phyloP scores from a whole-genome alignment of 371 early-diverging fungal genomes.

The Rhizomucor miehei region DNA sequence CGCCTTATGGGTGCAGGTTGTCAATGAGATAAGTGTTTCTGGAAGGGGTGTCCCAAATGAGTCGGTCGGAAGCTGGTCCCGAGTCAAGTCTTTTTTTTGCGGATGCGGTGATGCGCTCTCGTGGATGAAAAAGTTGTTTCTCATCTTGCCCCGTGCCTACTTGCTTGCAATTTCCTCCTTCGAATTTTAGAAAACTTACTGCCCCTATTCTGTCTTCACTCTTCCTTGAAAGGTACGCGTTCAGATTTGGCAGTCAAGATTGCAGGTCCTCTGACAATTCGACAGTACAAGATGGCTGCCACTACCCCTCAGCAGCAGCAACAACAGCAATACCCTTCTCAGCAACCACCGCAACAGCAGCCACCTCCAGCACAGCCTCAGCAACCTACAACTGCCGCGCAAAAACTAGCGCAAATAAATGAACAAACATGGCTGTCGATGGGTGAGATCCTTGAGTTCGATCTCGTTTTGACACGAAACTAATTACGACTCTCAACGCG shows the following conservation, averaged over 20 bases:
- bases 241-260: too few relatives aligned
- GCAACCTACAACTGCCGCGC: conserved; percentile 35
- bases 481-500: neutral
- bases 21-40: too few relatives aligned
- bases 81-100: conserved; percentile 2
- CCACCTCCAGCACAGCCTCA: conserved; percentile 1
- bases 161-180: too few relatives aligned
- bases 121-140: too few relatives aligned
- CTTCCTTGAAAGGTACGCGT: too few relatives aligned
- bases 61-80: conserved; percentile 2
- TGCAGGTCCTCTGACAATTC: neutral
- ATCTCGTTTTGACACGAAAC: neutral
- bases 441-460: conserved; percentile 35
- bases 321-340: conserved; percentile 14
- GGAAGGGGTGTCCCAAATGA: too few relatives aligned
- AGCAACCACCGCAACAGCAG: conserved; percentile 9
- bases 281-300: conserved; percentile 20
- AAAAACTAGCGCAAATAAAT: conserved; percentile 59
- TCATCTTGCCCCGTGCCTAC: too few relatives aligned
- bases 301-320: conserved; percentile 22
- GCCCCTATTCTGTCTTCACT: too few relatives aligned
- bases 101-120: neutral
- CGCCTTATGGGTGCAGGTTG: too few relatives aligned
- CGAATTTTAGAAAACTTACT: too few relatives aligned
- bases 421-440: conserved; percentile 72